Evolutionary conservation across 83 land plant genomes (phyloP), one percentile per base, ranked within the genome.

Genomic region (Larix sibirica): DNA sequence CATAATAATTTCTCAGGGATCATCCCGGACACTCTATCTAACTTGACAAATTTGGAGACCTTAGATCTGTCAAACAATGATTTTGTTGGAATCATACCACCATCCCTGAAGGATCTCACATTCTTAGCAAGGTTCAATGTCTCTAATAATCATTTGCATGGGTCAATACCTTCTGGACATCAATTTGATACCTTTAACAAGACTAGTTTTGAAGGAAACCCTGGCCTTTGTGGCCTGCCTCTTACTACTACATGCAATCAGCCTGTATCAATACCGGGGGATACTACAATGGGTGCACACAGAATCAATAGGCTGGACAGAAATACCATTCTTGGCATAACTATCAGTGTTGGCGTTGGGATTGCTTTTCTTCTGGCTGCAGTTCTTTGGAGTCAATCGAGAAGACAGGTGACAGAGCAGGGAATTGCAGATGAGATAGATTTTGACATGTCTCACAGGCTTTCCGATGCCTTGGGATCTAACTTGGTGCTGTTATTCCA

Each of bases 101-200:
- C 71, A 47, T 85, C 88, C 9, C 74, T 91, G 40, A 79, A 44
- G 16, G 67, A 54, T 6, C 88, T 91, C 28, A 89, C 71, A 44
- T 87, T 87, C 59, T 77, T 91, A 12, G 86, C 94, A 0, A 80
- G 21, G 44, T 90, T 92, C 60, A 84, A 81, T 82, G 92, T 90
- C 16, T 84, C 94, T 0, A 42, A 82, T 80, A 92, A 92, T 74
- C 75, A 87, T 3, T 64, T 92, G 66, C 4, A 18, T 38, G 94
- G 94, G 6, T 40, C 21, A 50, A 88, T 92, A 24, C 95, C 95
- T 21, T 17, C 83, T 2, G 90, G 82, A 44, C 86, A 89, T 28
- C 95, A 90, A 70, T 90, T 93, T 76, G 79, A 66, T 2, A 87
- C 90, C 14, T 90, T 93, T 69, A 76, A 85, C 59, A 77, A 63